Conservation (phyloP, 257 asterid genomes). For the Anisodus acutangulus region DNA sequence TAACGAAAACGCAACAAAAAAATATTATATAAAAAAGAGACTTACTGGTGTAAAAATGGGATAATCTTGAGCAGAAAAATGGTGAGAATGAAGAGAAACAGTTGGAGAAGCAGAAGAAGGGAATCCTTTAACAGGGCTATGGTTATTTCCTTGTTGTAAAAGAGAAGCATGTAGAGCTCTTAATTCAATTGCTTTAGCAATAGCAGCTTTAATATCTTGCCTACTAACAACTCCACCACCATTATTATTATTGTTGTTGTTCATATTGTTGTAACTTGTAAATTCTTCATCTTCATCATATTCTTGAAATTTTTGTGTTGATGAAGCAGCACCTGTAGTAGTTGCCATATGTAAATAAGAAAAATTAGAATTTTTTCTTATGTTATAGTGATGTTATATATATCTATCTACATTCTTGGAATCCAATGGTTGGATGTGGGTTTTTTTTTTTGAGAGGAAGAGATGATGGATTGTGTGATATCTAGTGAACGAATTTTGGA, state of each 20-base stretch:
- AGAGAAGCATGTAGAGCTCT: conserved; percentile 89
- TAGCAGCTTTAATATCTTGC: conserved; percentile 67
- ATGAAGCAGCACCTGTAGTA: conserved; percentile 32
- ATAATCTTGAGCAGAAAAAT: conserved; percentile 84
- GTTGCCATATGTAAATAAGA: conserved; percentile 41
- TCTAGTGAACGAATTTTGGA: not conserved
- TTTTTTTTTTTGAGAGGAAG: not conserved
- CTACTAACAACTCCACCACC: conserved; percentile 44
- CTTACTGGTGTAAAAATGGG: conserved; percentile 90
- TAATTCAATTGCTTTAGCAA: conserved; percentile 87
- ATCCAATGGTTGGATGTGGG: conserved; percentile 48
- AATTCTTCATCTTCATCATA: conserved; percentile 25
- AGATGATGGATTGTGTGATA: conserved; percentile 1
- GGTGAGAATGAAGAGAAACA: conserved; percentile 56
- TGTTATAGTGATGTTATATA: not conserved
- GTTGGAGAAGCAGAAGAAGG: conserved; percentile 62
- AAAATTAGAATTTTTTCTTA: not conserved
- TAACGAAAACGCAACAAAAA: too few species aligned
- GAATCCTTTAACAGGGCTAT: conserved; percentile 51
- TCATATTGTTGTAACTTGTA: conserved; percentile 10
- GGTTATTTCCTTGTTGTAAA: conserved; percentile 50
- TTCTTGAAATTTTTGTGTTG: conserved; percentile 37
- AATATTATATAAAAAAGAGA: too few species aligned
- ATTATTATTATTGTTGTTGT: not conserved
- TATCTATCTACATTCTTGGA: conserved; percentile 28